These are phyloP conservation scores for Microcyclospora pomicola DNA, from an alignment of 2,329 filamentous ascomycete genomes.

Conservation along the genomic window DNA sequence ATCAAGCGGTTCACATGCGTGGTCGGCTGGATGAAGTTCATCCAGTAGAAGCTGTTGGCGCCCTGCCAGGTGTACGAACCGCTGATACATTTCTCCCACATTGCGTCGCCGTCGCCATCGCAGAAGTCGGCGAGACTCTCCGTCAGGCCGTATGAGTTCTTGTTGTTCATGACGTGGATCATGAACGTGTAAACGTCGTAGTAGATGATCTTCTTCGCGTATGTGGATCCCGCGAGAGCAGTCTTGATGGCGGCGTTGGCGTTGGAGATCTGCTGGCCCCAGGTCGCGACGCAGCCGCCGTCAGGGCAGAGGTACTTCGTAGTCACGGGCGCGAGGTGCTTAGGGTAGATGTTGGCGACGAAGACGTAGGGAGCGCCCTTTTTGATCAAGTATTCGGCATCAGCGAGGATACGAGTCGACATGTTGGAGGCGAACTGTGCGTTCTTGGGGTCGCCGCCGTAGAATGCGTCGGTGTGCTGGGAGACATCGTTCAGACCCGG, in stretches of 20 bases:
- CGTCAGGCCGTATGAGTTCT: conserved; percentile 7
- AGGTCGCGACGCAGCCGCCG: conserved; percentile 5
- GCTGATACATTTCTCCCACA: conserved; percentile 10
- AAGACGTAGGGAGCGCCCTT: conserved; percentile 13
- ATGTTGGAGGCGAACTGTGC: conserved; percentile 7
- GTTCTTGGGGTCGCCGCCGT: conserved; percentile 12
- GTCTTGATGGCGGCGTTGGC: conserved; percentile 11
- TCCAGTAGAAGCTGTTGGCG: conserved; percentile 11
- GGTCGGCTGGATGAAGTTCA: conserved; percentile 13
- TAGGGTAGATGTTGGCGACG: conserved; percentile 14
- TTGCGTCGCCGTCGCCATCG: conserved; percentile 7
- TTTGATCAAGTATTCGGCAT: conserved; percentile 10
- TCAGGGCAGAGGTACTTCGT: conserved; percentile 9
- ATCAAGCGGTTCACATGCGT: conserved; percentile 10
- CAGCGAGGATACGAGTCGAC: conserved; percentile 3
- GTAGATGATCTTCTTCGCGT: conserved; percentile 11
- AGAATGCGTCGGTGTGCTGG: conserved; percentile 12
- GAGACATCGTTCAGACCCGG: conserved; percentile 12
- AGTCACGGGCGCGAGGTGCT: conserved; percentile 11
- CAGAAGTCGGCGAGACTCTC: conserved; percentile 8
- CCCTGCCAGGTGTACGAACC: conserved; percentile 6
- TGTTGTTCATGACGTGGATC: conserved; percentile 7
- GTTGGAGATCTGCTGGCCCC: conserved; percentile 8
- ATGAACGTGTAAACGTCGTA: conserved; percentile 13
- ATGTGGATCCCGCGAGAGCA: conserved; percentile 4